These are phyloP conservation scores for Kwoniella mangroviensis DNA, from an alignment of 768 basidiomycete genomes.

Conservation along the genomic window DNA sequence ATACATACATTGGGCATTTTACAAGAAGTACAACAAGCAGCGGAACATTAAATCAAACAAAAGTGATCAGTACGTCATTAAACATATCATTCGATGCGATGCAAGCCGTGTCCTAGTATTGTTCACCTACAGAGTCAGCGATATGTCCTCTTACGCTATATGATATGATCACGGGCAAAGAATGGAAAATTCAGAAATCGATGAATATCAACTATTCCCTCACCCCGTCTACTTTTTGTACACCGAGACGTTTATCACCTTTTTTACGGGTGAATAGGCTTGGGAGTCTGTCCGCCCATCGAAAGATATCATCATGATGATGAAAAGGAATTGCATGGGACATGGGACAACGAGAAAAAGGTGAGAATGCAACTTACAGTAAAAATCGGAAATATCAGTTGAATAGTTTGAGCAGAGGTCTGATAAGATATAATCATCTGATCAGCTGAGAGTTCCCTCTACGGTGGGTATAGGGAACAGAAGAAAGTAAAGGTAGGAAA, in stretches of 20 bases:
- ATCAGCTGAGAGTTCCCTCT: not conserved
- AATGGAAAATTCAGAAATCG: constrained; percentile 39
- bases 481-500: constrained; percentile 3
- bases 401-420: not conserved
- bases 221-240: constrained; percentile 54
- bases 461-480: not conserved
- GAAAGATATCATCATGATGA: constrained; percentile 44
- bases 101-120: not conserved
- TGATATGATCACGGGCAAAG: not conserved
- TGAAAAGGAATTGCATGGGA: not conserved
- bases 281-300: constrained; percentile 54
- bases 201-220: constrained; percentile 49
- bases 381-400: not conserved
- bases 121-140: constrained; percentile 6
- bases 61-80: too few relatives aligned
- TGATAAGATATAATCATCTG: not conserved
- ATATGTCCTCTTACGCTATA: not conserved
- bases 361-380: constrained; percentile 13
- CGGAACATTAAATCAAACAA: too few relatives aligned
- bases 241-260: constrained; percentile 50
- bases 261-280: constrained; percentile 23
- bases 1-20: too few relatives aligned
- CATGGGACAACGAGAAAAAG: not conserved
- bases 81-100: too few relatives aligned
- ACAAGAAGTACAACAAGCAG: too few relatives aligned